Percentiles rank a stretch among this genome's conserved stretches.
Conservation (phyloP, 2,329 filamentous ascomycete genomes). For the Pezicula radicicola region DNA sequence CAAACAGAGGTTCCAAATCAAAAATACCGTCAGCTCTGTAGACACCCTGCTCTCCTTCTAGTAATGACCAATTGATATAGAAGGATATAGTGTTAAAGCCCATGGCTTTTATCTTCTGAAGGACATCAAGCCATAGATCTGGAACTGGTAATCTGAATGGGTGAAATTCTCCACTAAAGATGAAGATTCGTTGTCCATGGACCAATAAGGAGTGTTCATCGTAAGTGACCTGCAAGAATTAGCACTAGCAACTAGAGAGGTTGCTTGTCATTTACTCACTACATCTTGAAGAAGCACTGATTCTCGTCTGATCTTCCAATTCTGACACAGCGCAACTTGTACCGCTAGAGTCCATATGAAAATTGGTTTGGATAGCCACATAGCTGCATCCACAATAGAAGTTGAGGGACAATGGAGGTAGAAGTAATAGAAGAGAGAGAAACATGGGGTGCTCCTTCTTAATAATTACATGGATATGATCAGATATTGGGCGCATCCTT, state of each 20-base stretch:
- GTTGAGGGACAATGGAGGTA: too few relatives aligned
- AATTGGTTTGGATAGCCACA: too few relatives aligned
- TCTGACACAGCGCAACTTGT: too few relatives aligned
- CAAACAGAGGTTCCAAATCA: conserved; percentile 68
- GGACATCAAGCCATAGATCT: conserved; percentile 63
- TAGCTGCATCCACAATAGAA: too few relatives aligned
- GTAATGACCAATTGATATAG: conserved; percentile 72
- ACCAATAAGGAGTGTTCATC: conserved; percentile 71
- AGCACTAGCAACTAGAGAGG: neutral
- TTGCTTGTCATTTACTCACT: too few relatives aligned
- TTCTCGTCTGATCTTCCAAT: too few relatives aligned
- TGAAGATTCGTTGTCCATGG: conserved; percentile 64
- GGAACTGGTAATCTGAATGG: conserved; percentile 59
- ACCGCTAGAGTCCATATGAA: too few relatives aligned
- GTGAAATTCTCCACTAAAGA: conserved; percentile 74
- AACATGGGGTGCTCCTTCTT: too few relatives aligned
- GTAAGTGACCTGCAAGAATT: conserved; percentile 52
- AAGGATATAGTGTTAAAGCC: conserved; percentile 77
- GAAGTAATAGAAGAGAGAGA: too few relatives aligned
- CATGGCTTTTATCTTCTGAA: conserved; percentile 77
- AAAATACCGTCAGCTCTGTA: conserved; percentile 72
- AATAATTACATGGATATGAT: too few relatives aligned
- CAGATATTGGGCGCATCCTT: too few relatives aligned
- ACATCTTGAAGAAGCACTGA: too few relatives aligned
- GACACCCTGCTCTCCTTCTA: conserved; percentile 68